Conservation (phyloP, 1,284 basidiomycete genomes). For the Meripilus lineatus region DNA sequence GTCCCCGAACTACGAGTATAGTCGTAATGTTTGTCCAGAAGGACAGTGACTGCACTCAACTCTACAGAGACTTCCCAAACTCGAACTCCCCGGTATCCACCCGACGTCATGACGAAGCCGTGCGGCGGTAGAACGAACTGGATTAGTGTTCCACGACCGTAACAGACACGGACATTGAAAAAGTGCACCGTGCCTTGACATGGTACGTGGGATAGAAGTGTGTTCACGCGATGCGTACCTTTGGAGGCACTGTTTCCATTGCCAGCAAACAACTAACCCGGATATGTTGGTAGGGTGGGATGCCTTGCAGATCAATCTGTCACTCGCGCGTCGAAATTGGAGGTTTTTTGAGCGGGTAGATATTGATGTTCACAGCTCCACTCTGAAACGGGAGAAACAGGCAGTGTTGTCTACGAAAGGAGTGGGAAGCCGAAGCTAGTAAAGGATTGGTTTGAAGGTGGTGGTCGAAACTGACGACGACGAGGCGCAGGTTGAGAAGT, state of each 20-base stretch:
- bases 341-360: background rate
- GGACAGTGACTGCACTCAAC: constrained; percentile 41
- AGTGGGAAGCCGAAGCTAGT: too few species aligned
- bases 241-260: background rate
- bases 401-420: background rate
- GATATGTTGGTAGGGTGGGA: background rate
- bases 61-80: constrained; percentile 44
- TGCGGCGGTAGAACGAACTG: constrained; percentile 31
- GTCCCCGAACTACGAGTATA: constrained; percentile 57
- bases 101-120: constrained; percentile 43
- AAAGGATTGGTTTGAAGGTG: too few species aligned
- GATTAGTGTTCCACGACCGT: constrained; percentile 51
- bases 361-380: background rate
- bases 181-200: constrained; percentile 27
- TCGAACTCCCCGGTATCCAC: constrained; percentile 35
- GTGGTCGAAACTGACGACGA: too few species aligned
- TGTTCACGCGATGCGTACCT: constrained; percentile 1
- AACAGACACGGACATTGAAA: constrained; percentile 38
- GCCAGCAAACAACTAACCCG: background rate
- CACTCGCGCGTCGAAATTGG: background rate
- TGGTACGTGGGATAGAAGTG: constrained; percentile 41
- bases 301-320: background rate
- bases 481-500: too few species aligned
- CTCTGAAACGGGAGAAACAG: background rate
- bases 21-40: constrained; percentile 20